Conservation (phyloP, 805 yeast genomes). For the Kuraishia borneana region DNA sequence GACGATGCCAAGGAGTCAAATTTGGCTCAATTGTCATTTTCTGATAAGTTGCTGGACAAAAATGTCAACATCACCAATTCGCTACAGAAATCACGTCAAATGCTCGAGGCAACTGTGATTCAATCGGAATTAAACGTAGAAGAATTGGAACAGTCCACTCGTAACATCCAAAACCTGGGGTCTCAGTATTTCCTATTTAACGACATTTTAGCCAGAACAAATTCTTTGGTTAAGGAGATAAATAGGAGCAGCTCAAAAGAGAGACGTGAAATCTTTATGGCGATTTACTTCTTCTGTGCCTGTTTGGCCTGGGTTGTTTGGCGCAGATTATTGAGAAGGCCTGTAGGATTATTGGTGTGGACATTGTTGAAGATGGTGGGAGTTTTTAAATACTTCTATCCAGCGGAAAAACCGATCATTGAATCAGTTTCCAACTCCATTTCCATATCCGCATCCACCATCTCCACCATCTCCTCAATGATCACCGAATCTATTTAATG, state of each 20-base stretch:
- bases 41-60: conserved; percentile 25
- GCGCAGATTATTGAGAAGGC: conserved; percentile 33
- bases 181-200: conserved; percentile 29
- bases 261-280: conserved; percentile 33
- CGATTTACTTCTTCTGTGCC: conserved; percentile 30
- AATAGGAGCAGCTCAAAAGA: conserved; percentile 41
- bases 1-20: not conserved
- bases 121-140: conserved; percentile 41
- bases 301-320: conserved; percentile 40
- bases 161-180: conserved; percentile 27
- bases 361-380: conserved; percentile 26
- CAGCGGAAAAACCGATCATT: not conserved
- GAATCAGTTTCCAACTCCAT: not conserved
- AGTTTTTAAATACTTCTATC: conserved; percentile 1
- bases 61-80: conserved; percentile 35
- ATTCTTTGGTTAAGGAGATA: conserved; percentile 34
- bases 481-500: too few relatives aligned
- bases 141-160: conserved; percentile 33
- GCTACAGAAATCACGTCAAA: conserved; percentile 33
- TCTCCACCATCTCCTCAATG: too few relatives aligned
- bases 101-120: conserved; percentile 35
- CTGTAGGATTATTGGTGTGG: conserved; percentile 35
- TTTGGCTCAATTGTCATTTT: conserved; percentile 20
- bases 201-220: conserved; percentile 27
- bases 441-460: too few relatives aligned